Evolutionary conservation across 2,329 filamentous ascomycete species (phyloP), one percentile per base, ranked within the genome.

Genomic region (Fusarium aywerte): DNA sequence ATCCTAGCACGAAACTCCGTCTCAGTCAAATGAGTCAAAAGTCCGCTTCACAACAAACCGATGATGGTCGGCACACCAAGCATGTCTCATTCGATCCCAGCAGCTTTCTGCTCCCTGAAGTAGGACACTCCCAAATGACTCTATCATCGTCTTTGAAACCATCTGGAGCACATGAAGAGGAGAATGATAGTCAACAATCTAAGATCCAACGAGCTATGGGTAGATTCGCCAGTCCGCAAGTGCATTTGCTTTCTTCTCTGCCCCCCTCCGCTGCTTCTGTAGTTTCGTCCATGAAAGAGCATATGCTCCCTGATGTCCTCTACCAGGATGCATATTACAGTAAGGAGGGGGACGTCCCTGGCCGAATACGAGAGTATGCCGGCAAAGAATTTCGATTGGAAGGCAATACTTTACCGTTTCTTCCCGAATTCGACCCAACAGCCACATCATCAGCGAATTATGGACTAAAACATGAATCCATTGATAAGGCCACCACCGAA

Each of bases 241-340:
- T 54, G 4, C 43, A 76, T 12, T 47, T 78, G 7, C 75, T 73
- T 47, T 70, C 73, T 11, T 44, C 54, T 5, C 67, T 68, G 0
- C 73, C 74, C 18, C 77, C 79, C 0, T 73, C 76, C 11, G 68
- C 70, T 4, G 68, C 68, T 10, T 49, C 36, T 11, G 68, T 77
- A 15, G 43, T 55, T 11, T 32, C 61, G 7, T 67, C 72, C 2
- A 53, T 78, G 48, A 68, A 67, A 10, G 73, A 75, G 2, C 42
- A 74, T 31, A 36, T 62, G 15, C 39, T 89, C 10, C 90, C 91
- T 1, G 83, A 89, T 58, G 85, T 91, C 15, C 85, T 97, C 47
- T 96, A 97, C 67, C 92, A 93, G 76, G 89, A 93, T 74, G 90
- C 94, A 1, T 94, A 90, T 73, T 98, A 97, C 75, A 92, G 93